Evolutionary conservation across 2,329 filamentous ascomycete genomes (phyloP).

Genomic region (Claviceps pazoutovae): DNA sequence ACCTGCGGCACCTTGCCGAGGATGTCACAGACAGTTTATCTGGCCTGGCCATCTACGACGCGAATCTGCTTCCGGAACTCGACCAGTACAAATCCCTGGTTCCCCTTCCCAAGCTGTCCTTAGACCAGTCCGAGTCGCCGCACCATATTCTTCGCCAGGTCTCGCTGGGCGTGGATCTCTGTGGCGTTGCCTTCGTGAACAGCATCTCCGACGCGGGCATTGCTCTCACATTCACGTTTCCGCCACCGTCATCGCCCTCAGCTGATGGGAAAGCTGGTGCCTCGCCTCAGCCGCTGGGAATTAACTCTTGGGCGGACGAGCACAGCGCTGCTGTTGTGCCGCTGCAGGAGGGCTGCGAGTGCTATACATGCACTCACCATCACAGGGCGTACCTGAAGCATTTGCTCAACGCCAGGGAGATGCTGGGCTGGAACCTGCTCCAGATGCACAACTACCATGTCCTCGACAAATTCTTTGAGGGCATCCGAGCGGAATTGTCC

Average conservation of each 20-base stretch:
- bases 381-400: conserved; percentile 82
- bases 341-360: conserved; percentile 50
- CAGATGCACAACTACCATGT: conserved; percentile 82
- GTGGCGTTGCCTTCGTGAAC: conserved; percentile 64
- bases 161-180: conserved; percentile 63
- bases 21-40: conserved; percentile 46
- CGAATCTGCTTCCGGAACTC: conserved; percentile 53
- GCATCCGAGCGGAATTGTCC: conserved; percentile 50
- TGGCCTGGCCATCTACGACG: conserved; percentile 67
- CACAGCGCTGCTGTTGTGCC: conserved; percentile 51
- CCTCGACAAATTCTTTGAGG: conserved; percentile 58
- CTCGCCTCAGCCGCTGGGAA: conserved; percentile 42
- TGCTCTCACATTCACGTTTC: conserved; percentile 67
- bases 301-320: conserved; percentile 59
- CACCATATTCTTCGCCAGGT: conserved; percentile 67
- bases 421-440: conserved; percentile 88
- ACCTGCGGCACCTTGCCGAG: conserved; percentile 56
- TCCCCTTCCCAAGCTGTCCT: conserved; percentile 57
- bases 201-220: conserved; percentile 70
- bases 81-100: conserved; percentile 37
- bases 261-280: neutral
- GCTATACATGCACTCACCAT: conserved; percentile 73
- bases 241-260: conserved; percentile 20
- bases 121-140: conserved; percentile 56
- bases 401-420: conserved; percentile 78